Evolutionary conservation across 371 early-diverging fungal genomes (phyloP).

Genomic region (Polyrhizophydium stewartii): DNA sequence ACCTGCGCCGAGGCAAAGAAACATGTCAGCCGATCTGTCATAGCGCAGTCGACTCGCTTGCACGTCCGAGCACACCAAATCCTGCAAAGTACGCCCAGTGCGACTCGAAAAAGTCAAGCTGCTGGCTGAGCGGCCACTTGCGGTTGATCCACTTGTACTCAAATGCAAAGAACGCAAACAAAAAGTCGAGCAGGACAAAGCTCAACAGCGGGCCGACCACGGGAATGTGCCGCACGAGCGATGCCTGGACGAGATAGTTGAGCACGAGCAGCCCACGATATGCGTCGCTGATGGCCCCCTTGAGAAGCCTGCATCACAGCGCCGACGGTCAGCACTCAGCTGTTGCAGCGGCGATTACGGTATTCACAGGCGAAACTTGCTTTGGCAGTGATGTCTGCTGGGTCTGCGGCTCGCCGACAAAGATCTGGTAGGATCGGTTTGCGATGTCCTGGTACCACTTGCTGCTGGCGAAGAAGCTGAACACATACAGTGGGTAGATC

Average conservation of each 20-base stretch:
- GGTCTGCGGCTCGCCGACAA: slow-evolving; percentile 12
- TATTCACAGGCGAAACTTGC: background rate
- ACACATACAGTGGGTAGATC: slow-evolving; percentile 31
- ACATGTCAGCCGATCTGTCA: background rate
- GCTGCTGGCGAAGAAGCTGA: slow-evolving; percentile 26
- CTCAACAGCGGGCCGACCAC: slow-evolving; percentile 13
- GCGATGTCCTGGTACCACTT: slow-evolving; percentile 39
- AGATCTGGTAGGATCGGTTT: slow-evolving; percentile 21
- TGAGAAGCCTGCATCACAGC: slow-evolving; percentile 11
- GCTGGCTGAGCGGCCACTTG: slow-evolving; percentile 24
- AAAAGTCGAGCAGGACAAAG: slow-evolving; percentile 20
- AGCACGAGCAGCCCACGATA: slow-evolving; percentile 30
- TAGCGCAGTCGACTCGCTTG: background rate
- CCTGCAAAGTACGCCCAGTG: slow-evolving; percentile 38
- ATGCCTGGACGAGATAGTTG: slow-evolving; percentile 16
- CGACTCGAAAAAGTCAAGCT: slow-evolving; percentile 29
- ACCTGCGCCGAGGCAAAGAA: slow-evolving; percentile 13
- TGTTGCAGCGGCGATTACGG: too few species aligned
- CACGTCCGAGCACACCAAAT: slow-evolving; percentile 26
- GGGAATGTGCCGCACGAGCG: slow-evolving; percentile 14
- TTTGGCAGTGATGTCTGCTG: background rate
- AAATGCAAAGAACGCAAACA: slow-evolving; percentile 29
- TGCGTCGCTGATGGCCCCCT: slow-evolving; percentile 17
- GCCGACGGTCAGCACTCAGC: too few species aligned
- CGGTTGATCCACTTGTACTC: slow-evolving; percentile 33